phyloP scores from a whole-genome alignment of 2,329 filamentous ascomycete genomes.

The Beauveria brongniartii region DNA sequence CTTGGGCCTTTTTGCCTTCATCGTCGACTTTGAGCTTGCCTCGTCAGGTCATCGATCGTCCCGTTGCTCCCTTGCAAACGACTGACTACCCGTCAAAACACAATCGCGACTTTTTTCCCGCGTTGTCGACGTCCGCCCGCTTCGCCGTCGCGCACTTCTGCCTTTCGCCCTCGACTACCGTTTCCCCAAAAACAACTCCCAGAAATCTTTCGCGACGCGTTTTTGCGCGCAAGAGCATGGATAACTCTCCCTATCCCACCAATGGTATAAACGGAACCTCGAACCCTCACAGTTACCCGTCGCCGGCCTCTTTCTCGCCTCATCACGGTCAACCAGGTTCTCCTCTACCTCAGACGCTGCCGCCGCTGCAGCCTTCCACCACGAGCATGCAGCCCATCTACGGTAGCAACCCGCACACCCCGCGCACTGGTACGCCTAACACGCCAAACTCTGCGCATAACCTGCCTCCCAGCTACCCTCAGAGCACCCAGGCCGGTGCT shows the following conservation, averaged over 20 bases:
- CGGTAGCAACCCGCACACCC: constrained; percentile 52
- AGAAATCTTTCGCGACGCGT: constrained; percentile 24
- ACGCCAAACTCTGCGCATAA: constrained; percentile 47
- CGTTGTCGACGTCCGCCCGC: not conserved
- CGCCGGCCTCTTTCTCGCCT: constrained; percentile 42
- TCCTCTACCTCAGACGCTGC: constrained; percentile 45
- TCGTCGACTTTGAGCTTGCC: not conserved
- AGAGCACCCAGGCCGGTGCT: constrained; percentile 38
- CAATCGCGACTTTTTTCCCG: not conserved
- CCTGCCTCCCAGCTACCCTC: constrained; percentile 46
- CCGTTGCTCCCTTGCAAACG: not conserved
- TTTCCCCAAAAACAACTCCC: constrained; percentile 15
- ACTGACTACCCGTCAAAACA: not conserved
- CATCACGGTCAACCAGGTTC: constrained; percentile 42
- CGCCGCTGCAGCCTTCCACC: constrained; percentile 43
- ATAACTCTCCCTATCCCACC: constrained; percentile 45
- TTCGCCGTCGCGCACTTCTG: not conserved
- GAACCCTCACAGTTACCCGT: constrained; percentile 41
- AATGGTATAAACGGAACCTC: constrained; percentile 49
- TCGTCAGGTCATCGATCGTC: not conserved
- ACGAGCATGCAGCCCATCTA: constrained; percentile 39
- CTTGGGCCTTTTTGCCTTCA: not conserved
- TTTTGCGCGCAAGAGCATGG: constrained; percentile 39
- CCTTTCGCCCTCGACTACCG: constrained; percentile 6
- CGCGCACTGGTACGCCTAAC: constrained; percentile 55